Percentiles rank a stretch among this genome's conserved stretches.
These are phyloP conservation scores for Chlamydomonas incerta DNA, from an alignment of 139 green algal species.

Conservation along the genomic window DNA sequence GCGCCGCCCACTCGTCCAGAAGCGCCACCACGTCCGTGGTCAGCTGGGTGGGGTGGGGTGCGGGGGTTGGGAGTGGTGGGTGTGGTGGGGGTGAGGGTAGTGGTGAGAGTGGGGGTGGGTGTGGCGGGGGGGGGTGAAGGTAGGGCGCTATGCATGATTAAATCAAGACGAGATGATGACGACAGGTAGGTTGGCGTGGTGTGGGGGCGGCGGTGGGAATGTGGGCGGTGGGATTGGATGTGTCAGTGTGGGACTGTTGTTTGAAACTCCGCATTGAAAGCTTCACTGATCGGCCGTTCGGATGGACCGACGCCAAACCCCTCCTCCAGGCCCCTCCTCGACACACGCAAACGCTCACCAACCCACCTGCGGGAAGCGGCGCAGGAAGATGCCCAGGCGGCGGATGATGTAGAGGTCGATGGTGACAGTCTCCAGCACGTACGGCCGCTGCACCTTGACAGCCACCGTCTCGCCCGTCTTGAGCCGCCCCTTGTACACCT, in stretches of 20 bases:
- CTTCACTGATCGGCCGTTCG: no score
- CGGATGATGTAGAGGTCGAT: slow-evolving; percentile 96
- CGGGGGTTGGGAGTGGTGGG: no score
- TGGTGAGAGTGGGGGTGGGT: no score
- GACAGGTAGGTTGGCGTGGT: no score
- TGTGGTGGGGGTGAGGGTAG: no score
- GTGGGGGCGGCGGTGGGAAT: no score
- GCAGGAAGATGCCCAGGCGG: slow-evolving; percentile 75
- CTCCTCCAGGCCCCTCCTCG: background rate
- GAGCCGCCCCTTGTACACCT: slow-evolving; percentile 86
- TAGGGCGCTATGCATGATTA: no score
- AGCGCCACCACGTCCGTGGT: slow-evolving; percentile 94
- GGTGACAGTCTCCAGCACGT: slow-evolving; percentile 95
- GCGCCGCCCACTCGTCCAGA: slow-evolving; percentile 96
- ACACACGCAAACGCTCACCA: background rate
- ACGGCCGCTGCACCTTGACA: slow-evolving; percentile 96
- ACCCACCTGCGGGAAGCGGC: slow-evolving; percentile 32
- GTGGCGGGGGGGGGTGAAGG: background rate
- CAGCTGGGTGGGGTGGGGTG: slow-evolving; percentile 41
- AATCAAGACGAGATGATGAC: no score
- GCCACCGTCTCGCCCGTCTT: slow-evolving; percentile 89
- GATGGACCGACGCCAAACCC: no score
- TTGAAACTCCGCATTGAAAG: no score
- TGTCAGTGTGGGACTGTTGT: no score
- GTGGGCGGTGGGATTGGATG: no score